These are phyloP conservation scores for Tolypocladium amazonense DNA, from an alignment of 2,329 filamentous ascomycete genomes.

Conservation along the genomic window DNA sequence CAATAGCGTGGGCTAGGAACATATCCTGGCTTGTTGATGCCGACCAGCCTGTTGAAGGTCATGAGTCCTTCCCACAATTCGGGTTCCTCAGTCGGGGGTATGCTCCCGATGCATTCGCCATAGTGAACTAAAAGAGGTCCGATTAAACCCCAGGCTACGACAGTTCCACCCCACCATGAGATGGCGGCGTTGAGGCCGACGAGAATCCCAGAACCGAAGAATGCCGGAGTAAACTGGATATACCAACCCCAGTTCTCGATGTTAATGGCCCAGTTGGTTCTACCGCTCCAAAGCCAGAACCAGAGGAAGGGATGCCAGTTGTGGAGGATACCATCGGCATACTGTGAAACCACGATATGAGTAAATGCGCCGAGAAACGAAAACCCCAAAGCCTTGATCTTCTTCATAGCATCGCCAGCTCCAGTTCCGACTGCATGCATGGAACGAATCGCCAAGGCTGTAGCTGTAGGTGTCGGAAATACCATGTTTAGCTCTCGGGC, in stretches of 20 bases:
- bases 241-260: slow-evolving; percentile 54
- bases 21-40: slow-evolving; percentile 15
- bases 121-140: slow-evolving; percentile 35
- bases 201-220: slow-evolving; percentile 45
- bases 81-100: slow-evolving; percentile 6
- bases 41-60: slow-evolving; percentile 19
- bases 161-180: slow-evolving; percentile 45
- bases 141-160: slow-evolving; percentile 45
- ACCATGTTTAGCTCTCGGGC: slow-evolving; percentile 48
- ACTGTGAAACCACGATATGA: slow-evolving; percentile 46
- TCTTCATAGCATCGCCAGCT: slow-evolving; percentile 39
- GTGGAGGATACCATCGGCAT: slow-evolving; percentile 48
- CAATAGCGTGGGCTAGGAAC: slow-evolving; percentile 28
- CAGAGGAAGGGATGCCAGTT: slow-evolving; percentile 44
- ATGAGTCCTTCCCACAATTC: slow-evolving; percentile 18
- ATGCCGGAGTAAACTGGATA: slow-evolving; percentile 48
- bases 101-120: slow-evolving; percentile 38
- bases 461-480: slow-evolving; percentile 49
- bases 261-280: slow-evolving; percentile 34
- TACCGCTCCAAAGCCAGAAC: slow-evolving; percentile 34
- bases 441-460: slow-evolving; percentile 50
- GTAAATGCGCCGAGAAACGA: slow-evolving; percentile 39
- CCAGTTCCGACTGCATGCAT: slow-evolving; percentile 48
- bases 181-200: slow-evolving; percentile 43
- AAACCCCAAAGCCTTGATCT: slow-evolving; percentile 42